A percentile compares a stretch with the other conserved stretches of the same genome.
These are phyloP conservation scores for Claviceps paspali DNA, from an alignment of 2,329 filamentous ascomycete species.

Conservation along the genomic window DNA sequence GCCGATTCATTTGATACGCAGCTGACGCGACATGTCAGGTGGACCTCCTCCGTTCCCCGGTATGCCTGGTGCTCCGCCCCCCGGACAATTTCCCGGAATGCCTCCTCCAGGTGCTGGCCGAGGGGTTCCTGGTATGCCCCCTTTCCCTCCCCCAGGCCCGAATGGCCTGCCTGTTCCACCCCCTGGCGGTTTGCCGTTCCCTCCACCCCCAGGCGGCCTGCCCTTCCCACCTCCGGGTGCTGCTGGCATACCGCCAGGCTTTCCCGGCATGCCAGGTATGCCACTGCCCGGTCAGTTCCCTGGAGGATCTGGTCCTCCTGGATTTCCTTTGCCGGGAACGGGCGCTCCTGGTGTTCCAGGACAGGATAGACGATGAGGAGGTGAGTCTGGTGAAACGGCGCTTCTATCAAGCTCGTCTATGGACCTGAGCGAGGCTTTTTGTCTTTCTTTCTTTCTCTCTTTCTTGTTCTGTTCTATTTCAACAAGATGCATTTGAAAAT, in stretches of 20 bases:
- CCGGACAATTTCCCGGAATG: constrained; percentile 24
- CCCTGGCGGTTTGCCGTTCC: constrained; percentile 27
- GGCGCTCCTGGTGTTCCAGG: constrained; percentile 17
- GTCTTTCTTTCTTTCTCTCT: not conserved
- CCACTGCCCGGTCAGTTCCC: constrained; percentile 29
- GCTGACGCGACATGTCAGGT: too few relatives aligned
- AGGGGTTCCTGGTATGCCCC: constrained; percentile 30
- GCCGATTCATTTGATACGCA: too few relatives aligned
- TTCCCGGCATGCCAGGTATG: constrained; percentile 21
- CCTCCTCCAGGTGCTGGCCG: constrained; percentile 30
- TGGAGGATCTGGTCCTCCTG: constrained; percentile 17
- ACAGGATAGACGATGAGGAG: constrained; percentile 22
- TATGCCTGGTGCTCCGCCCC: constrained; percentile 26
- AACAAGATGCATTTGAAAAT: too few relatives aligned
- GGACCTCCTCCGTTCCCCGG: constrained; percentile 45
- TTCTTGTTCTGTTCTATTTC: too few relatives aligned
- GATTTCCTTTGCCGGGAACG: constrained; percentile 7
- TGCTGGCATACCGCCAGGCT: constrained; percentile 14
- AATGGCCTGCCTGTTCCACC: constrained; percentile 15
- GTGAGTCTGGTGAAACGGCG: not conserved
- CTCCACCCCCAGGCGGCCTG: constrained; percentile 21
- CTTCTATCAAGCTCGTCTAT: not conserved
- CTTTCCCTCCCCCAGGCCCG: constrained; percentile 26
- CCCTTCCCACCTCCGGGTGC: constrained; percentile 25
- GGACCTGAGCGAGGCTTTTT: too few relatives aligned